Percentiles rank a stretch among this genome's conserved stretches.
phyloP scores from a whole-genome alignment of 2,329 filamentous ascomycete species.

The Fonsecaea monophora region DNA sequence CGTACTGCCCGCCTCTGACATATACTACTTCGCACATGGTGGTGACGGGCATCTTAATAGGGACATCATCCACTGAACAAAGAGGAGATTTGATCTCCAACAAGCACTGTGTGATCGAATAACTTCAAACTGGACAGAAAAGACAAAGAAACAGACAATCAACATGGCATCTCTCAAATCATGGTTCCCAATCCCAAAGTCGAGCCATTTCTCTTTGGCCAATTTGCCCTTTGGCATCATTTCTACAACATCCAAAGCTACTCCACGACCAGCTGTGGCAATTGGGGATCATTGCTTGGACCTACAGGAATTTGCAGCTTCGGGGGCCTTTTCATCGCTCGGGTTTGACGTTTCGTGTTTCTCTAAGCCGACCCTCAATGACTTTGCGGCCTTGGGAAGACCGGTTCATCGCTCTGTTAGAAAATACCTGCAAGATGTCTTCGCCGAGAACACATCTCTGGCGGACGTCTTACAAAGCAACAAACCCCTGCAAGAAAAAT shows the following conservation, averaged over 20 bases:
- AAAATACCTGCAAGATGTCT: conserved; percentile 70
- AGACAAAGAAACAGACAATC: conserved; percentile 6
- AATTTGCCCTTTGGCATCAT: conserved; percentile 88
- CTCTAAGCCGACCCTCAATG: conserved; percentile 70
- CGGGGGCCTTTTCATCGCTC: conserved; percentile 66
- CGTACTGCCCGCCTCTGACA: conserved; percentile 8
- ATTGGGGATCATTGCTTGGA: conserved; percentile 77
- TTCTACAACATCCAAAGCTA: conserved; percentile 63
- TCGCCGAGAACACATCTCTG: conserved; percentile 65
- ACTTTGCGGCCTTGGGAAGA: conserved; percentile 74
- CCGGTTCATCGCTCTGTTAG: conserved; percentile 72
- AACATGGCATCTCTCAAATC: conserved; percentile 52
- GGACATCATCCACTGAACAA: conserved; percentile 12
- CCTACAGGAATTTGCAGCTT: conserved; percentile 66
- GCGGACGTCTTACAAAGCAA: conserved; percentile 70
- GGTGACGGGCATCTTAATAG: neutral
- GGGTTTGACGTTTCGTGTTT: conserved; percentile 68
- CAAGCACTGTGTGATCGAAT: neutral
- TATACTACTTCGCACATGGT: neutral
- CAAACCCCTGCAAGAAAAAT: conserved; percentile 60
- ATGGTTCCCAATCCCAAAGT: conserved; percentile 66
- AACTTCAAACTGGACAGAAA: neutral
- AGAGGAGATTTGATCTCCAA: neutral
- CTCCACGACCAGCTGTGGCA: conserved; percentile 70
- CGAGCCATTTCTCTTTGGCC: conserved; percentile 74